Evolutionary conservation across 345 rosid genomes (phyloP), one percentile per base, ranked within the genome.

Genomic region (Eucalyptus sp.): DNA sequence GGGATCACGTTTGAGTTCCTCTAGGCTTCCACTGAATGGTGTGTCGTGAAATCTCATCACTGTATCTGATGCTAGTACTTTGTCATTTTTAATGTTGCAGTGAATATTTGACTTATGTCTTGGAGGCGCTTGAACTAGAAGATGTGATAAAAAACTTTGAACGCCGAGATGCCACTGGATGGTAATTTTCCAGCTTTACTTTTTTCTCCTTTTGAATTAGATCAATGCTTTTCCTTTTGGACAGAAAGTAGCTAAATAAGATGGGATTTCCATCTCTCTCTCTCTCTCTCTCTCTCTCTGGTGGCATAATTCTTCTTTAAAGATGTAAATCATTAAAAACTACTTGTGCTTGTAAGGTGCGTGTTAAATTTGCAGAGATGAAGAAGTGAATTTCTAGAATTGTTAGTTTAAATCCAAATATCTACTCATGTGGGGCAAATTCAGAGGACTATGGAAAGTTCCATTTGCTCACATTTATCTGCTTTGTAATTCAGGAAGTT

Each of bases 61-160:
- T 20, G 83, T 41, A 11, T 2, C 84, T 50, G 56, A 50, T n/a
- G 46, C 46, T 12, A 52, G 46, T 86, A 27, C 24, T 50, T 86
- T 52, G 54, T 52, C 29, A 50, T 12, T 86, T 31, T 20, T 60
- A 56, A 58, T 89, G 89, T 90, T 91, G 93, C 94, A 97, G 99
- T 88, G 98, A 97, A 93, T 98, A 97, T 91, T 94, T 96, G 95
- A 95, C 95, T 16, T 97, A 90, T 90, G 96, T 98, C 86, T 88
- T 92, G 62, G 95, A 98, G 91, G 99, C 99, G 10, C 96, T 98
- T 88, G 96, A 96, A 91, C 94, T 98, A 90, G 99, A 98, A 94
- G 99, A 98, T 91, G 95, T 96, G 68, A 93, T 98, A 94, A 98
- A 94, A 92, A 98, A 96, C 91, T 94, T 93, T 90, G 99, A 96